phyloP scores from a whole-genome alignment of 202 grass and related monocot genomes.

The Musa balbisiana region DNA sequence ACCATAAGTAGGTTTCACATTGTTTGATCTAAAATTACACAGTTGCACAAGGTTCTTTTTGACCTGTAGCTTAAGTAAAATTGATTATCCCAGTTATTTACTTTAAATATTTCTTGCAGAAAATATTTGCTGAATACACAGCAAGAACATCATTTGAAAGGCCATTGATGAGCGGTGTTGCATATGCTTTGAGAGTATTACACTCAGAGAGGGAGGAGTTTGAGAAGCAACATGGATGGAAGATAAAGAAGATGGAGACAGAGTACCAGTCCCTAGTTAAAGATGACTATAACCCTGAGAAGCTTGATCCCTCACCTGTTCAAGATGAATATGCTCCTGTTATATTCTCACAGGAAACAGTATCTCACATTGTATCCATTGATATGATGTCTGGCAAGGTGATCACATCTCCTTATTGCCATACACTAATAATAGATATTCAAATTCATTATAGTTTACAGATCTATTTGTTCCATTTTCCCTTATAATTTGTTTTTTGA shows the following conservation, averaged over 20 bases:
- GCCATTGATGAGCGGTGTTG: slow-evolving; percentile 70
- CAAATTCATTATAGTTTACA: background rate
- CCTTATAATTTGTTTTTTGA: background rate
- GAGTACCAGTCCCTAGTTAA: slow-evolving; percentile 55
- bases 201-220: slow-evolving; percentile 56
- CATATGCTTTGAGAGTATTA: slow-evolving; percentile 61
- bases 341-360: slow-evolving; percentile 85
- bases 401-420: slow-evolving; percentile 6
- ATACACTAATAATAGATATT: background rate
- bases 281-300: slow-evolving; percentile 63
- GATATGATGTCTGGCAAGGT: slow-evolving; percentile 93
- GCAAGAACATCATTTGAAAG: slow-evolving; percentile 77
- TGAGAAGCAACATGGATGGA: slow-evolving; percentile 58
- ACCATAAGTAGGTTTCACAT: background rate
- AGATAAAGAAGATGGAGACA: slow-evolving; percentile 77
- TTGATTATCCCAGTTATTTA: no score
- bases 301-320: slow-evolving; percentile 54
- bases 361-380: slow-evolving; percentile 72
- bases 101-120: slow-evolving; percentile 28
- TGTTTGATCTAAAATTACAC: background rate
- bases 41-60: background rate
- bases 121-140: slow-evolving; percentile 73
- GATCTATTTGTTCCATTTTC: background rate
- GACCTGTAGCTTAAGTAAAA: background rate
- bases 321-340: slow-evolving; percentile 74